A percentile compares a stretch with the other conserved stretches of the same genome.
These are phyloP conservation scores for Aspergillus pseudoviridinutans DNA, from an alignment of 2,329 filamentous ascomycete species.

Conservation along the genomic window DNA sequence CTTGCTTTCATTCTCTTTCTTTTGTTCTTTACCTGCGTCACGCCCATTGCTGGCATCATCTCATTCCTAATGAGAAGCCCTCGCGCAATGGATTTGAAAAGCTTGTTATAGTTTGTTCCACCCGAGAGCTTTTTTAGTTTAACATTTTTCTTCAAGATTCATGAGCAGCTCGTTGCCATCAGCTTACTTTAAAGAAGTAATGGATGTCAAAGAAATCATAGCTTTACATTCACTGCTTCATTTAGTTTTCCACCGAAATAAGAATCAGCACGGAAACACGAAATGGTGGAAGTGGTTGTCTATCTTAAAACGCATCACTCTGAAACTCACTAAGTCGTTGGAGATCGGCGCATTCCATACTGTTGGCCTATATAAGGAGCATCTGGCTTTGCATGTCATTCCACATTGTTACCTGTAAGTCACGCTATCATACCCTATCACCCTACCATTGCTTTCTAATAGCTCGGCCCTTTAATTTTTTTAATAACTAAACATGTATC, in stretches of 20 bases:
- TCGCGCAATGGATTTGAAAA: background rate
- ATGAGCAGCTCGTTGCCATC: background rate
- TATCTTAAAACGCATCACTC: conserved; percentile 64
- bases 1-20: background rate
- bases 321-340: conserved; percentile 50
- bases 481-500: conserved; percentile 6
- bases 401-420: conserved; percentile 42
- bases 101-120: background rate
- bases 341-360: conserved; percentile 24
- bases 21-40: background rate
- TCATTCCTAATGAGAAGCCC: background rate
- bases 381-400: conserved; percentile 32
- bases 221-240: conserved; percentile 51
- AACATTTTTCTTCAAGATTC: background rate
- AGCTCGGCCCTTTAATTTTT: background rate
- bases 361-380: conserved; percentile 25
- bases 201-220: conserved; percentile 28
- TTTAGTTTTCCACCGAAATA: conserved; percentile 76
- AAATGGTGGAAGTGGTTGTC: conserved; percentile 78
- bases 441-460: background rate
- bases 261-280: conserved; percentile 79
- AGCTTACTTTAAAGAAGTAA: conserved; percentile 6
- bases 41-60: background rate
- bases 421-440: background rate
- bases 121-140: background rate